A percentile compares a stretch with the other conserved stretches of the same genome.
These are phyloP conservation scores for Echeveria elegans DNA, from an alignment of 164 flowering plant genomes.

Conservation along the genomic window DNA sequence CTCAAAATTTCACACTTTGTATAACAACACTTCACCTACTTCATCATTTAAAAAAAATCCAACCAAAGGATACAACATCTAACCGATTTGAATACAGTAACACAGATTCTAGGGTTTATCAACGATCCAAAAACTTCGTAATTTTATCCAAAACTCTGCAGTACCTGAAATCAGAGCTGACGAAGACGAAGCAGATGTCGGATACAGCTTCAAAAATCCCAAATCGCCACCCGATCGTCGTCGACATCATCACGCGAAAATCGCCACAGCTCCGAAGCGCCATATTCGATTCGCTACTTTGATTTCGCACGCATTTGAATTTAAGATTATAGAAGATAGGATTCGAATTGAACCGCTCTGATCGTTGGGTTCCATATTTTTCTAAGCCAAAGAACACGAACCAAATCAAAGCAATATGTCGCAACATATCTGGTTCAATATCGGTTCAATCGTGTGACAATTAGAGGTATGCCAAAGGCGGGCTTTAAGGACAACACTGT, in stretches of 20 bases:
- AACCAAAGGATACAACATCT: neutral
- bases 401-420: neutral
- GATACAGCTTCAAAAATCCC: neutral
- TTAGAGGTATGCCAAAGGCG: constrained; percentile 46
- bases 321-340: too few relatives aligned
- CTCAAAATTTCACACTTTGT: neutral
- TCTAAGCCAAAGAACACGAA: too few relatives aligned
- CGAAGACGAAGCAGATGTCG: neutral
- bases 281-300: neutral
- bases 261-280: neutral
- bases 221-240: neutral
- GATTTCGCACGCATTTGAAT: neutral
- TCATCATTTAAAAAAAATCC: neutral
- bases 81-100: neutral
- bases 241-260: neutral
- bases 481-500: constrained; percentile 67
- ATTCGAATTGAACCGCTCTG: too few relatives aligned
- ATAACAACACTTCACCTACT: neutral
- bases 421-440: neutral
- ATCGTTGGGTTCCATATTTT: too few relatives aligned
- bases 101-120: neutral
- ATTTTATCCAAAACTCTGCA: neutral
- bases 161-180: neutral
- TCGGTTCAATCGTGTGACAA: constrained; percentile 17
- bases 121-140: neutral